Evolutionary conservation across 441 rosid species (phyloP).

Genomic region (Erodium moschatum): DNA sequence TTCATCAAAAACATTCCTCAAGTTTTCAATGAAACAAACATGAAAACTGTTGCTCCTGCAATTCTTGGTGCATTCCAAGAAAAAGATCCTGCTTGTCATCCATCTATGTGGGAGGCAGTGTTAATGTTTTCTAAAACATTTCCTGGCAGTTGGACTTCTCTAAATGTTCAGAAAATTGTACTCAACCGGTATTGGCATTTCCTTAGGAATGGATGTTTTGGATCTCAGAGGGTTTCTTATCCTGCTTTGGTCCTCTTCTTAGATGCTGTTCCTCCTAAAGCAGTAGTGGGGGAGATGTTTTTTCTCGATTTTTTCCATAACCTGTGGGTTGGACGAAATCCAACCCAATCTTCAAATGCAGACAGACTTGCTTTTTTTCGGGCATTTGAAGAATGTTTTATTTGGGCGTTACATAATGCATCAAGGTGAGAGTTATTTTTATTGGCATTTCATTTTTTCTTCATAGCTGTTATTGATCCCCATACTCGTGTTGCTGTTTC

Average conservation of each 20-base stretch:
- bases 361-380: conserved; percentile 49
- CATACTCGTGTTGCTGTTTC: conserved; percentile 3
- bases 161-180: conserved; percentile 63
- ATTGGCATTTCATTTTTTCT: conserved; percentile 16
- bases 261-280: conserved; percentile 51
- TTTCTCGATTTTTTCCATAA: conserved; percentile 61
- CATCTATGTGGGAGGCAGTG: conserved; percentile 82
- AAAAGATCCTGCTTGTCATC: conserved; percentile 76
- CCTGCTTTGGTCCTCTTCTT: conserved; percentile 75
- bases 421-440: conserved; percentile 42
- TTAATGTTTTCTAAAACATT: conserved; percentile 66
- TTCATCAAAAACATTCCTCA: conserved; percentile 65
- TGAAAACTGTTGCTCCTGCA: conserved; percentile 55
- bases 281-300: conserved; percentile 51
- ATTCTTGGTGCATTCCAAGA: conserved; percentile 83
- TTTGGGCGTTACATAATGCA: conserved; percentile 70
- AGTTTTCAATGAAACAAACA: conserved; percentile 50
- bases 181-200: conserved; percentile 63
- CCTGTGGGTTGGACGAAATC: conserved; percentile 75
- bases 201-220: conserved; percentile 77
- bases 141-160: conserved; percentile 64
- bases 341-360: conserved; percentile 36
- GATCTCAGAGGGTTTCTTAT: conserved; percentile 81
- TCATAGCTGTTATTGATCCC: conserved; percentile 12
- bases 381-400: conserved; percentile 72